Evolutionary conservation across 768 basidiomycete species (phyloP).

Genomic region (Cytidiella melzeri): DNA sequence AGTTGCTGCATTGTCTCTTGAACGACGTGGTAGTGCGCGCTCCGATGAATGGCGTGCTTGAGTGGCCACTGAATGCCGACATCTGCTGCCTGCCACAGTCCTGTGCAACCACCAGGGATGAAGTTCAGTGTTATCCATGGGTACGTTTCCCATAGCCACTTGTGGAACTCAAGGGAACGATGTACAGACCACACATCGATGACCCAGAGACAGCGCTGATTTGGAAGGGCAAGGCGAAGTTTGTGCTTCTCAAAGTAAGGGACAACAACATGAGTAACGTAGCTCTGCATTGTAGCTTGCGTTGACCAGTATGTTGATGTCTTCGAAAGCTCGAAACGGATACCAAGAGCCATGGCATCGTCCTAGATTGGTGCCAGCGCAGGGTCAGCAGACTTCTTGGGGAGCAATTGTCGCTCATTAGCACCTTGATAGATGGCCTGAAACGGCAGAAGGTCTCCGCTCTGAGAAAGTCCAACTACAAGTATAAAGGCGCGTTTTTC

Average conservation of each 20-base stretch:
- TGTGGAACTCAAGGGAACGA: constrained; percentile 26
- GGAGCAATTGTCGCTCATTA: constrained; percentile 20
- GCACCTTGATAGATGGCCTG: constrained; percentile 33
- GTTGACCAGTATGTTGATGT: constrained; percentile 26
- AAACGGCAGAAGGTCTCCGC: constrained; percentile 30
- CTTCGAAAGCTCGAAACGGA: constrained; percentile 19
- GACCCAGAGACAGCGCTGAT: constrained; percentile 18
- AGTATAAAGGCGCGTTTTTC: constrained; percentile 40
- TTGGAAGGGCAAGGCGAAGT: constrained; percentile 12
- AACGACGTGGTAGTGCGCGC: constrained; percentile 31
- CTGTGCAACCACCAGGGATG: constrained; percentile 18
- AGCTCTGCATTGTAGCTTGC: constrained; percentile 16
- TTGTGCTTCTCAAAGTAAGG: constrained; percentile 25
- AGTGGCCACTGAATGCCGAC: constrained; percentile 28
- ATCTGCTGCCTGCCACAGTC: constrained; percentile 19
- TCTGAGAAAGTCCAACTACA: constrained; percentile 25
- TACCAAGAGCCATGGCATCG: constrained; percentile 9
- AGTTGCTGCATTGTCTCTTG: constrained; percentile 23
- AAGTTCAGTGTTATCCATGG: constrained; percentile 17
- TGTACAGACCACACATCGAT: constrained; percentile 35
- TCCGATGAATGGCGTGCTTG: constrained; percentile 28
- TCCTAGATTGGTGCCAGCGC: constrained; percentile 10
- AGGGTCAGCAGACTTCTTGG: too few relatives aligned
- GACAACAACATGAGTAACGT: constrained; percentile 26
- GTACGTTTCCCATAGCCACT: constrained; percentile 28